Conservation (phyloP, 1,284 basidiomycete species). For the Coriolopsis trogii region DNA sequence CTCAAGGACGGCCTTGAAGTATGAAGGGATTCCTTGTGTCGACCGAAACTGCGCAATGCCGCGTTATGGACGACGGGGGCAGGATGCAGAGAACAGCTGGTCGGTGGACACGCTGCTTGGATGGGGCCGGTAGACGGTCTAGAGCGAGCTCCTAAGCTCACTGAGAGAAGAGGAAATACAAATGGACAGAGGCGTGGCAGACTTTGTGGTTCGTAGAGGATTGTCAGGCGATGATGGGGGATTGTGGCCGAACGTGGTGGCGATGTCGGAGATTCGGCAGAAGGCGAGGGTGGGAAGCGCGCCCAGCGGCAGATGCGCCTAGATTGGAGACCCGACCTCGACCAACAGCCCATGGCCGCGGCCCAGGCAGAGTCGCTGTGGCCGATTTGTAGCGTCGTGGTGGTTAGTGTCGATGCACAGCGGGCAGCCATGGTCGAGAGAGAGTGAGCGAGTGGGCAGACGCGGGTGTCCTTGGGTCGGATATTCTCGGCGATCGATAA, state of each 20-base stretch:
- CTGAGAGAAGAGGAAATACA: no score
- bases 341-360: slow-evolving; percentile 1
- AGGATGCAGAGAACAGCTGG: no score
- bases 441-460: background rate
- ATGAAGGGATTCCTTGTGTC: no score
- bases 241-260: background rate
- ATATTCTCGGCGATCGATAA: slow-evolving; percentile 22
- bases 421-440: background rate
- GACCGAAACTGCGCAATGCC: no score
- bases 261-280: slow-evolving; percentile 5
- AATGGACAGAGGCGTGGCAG: no score
- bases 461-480: slow-evolving; percentile 1
- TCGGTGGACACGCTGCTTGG: no score
- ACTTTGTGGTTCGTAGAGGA: no score
- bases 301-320: slow-evolving; percentile 1
- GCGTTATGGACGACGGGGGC: no score
- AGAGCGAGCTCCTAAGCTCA: no score
- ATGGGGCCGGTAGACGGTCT: no score
- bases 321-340: slow-evolving; percentile 9
- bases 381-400: background rate
- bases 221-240: background rate
- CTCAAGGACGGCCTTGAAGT: no score
- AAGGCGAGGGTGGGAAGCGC: slow-evolving; percentile 1
- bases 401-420: background rate
- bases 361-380: slow-evolving; percentile 4